These are phyloP conservation scores for Pyrenophora graminea DNA, from an alignment of 2,329 filamentous ascomycete species.

Conservation along the genomic window DNA sequence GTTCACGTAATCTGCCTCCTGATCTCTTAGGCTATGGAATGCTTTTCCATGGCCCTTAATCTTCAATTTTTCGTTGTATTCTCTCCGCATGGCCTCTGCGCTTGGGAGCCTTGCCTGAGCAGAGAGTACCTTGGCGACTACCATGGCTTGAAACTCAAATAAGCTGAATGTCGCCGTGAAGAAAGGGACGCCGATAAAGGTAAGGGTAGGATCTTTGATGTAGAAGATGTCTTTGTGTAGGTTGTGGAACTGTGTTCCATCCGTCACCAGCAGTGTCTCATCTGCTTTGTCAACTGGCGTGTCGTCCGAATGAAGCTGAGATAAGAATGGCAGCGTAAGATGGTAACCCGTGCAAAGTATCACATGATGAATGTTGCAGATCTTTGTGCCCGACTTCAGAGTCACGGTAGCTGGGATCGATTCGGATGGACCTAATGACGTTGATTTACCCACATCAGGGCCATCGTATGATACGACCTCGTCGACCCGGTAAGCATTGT, in stretches of 20 bases:
- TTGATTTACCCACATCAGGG: not conserved
- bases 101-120: conserved; percentile 57
- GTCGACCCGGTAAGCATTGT: conserved; percentile 57
- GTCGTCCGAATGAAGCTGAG: conserved; percentile 54
- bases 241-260: conserved; percentile 67
- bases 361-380: conserved; percentile 64
- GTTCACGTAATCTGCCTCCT: conserved; percentile 48
- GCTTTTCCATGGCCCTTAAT: conserved; percentile 49
- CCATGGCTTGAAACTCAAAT: conserved; percentile 71
- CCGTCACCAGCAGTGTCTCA: conserved; percentile 62
- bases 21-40: conserved; percentile 52
- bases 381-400: conserved; percentile 57
- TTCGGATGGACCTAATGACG: conserved; percentile 20
- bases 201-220: conserved; percentile 66
- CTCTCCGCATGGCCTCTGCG: conserved; percentile 48
- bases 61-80: conserved; percentile 46
- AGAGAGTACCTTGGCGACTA: conserved; percentile 61
- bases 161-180: conserved; percentile 70
- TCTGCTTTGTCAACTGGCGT: conserved; percentile 53
- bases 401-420: conserved; percentile 57
- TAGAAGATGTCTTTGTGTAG: conserved; percentile 74
- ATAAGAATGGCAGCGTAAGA: conserved; percentile 67
- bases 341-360: conserved; percentile 72
- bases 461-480: conserved; percentile 56
- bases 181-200: conserved; percentile 68